Evolutionary conservation across 1,284 basidiomycete genomes (phyloP).

Genomic region (Papiliotrema fonsecae): DNA sequence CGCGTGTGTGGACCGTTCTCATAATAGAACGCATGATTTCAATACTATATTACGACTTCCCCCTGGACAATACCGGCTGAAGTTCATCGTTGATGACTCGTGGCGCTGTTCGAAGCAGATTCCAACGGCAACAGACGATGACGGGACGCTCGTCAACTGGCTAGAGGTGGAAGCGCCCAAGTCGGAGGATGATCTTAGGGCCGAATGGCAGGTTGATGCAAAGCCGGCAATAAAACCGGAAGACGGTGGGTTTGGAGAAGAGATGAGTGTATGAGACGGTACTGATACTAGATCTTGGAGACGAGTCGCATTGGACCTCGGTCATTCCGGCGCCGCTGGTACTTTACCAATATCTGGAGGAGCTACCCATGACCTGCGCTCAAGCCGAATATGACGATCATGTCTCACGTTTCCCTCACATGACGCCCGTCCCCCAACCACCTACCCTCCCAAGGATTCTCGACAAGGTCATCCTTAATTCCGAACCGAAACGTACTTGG

Average conservation of each 20-base stretch:
- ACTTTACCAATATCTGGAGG: constrained; percentile 77
- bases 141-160: constrained; percentile 93
- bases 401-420: constrained; percentile 51
- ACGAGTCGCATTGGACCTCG: constrained; percentile 61
- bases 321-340: constrained; percentile 69
- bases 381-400: constrained; percentile 27
- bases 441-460: constrained; percentile 84
- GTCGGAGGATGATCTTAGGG: constrained; percentile 42
- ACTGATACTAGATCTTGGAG: too few species aligned
- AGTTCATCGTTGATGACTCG: constrained; percentile 91
- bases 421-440: constrained; percentile 62
- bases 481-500: constrained; percentile 48
- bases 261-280: background rate
- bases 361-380: constrained; percentile 58
- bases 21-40: constrained; percentile 49
- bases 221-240: constrained; percentile 30
- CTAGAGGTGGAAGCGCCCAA: constrained; percentile 55
- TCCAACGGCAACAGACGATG: constrained; percentile 87
- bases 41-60: constrained; percentile 55
- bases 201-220: constrained; percentile 44
- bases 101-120: constrained; percentile 72
- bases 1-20: background rate
- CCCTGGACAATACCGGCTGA: constrained; percentile 91
- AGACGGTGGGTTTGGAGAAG: constrained; percentile 27
- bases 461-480: constrained; percentile 88